phyloP scores from a whole-genome alignment of 805 yeast genomes.

The Yarrowia sp. region DNA sequence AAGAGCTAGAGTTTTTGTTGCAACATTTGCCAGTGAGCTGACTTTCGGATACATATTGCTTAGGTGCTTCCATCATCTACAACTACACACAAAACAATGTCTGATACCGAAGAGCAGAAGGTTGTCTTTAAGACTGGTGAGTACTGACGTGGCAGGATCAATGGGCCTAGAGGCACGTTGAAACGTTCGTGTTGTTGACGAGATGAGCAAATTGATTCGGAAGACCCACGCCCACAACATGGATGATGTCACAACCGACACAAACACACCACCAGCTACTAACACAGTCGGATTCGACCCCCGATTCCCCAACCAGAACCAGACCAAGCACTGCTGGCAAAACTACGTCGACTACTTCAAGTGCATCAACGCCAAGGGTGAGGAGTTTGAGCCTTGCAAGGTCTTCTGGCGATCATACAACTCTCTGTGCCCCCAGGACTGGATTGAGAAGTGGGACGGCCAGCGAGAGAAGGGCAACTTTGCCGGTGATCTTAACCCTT shows the following conservation, averaged over 20 bases:
- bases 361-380: constrained; percentile 96
- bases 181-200: background rate
- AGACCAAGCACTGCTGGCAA: constrained; percentile 98
- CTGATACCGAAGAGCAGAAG: constrained; percentile 38
- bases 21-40: constrained; percentile 35
- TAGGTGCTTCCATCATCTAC: constrained; percentile 37
- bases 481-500: constrained; percentile 51
- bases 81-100: constrained; percentile 36
- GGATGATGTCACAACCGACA: background rate
- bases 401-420: constrained; percentile 91
- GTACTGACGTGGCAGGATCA: constrained; percentile 7
- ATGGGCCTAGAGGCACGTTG: background rate
- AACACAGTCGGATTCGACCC: constrained; percentile 72
- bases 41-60: constrained; percentile 37
- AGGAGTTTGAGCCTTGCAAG: constrained; percentile 97
- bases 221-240: background rate
- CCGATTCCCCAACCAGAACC: constrained; percentile 97
- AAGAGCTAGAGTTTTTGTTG: constrained; percentile 21
- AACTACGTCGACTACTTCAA: constrained; percentile 97
- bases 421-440: constrained; percentile 58
- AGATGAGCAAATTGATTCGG: background rate
- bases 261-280: background rate
- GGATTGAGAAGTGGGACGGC: constrained; percentile 55
- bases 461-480: constrained; percentile 61
- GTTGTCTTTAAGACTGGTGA: constrained; percentile 39